Percentiles rank a stretch among this genome's conserved stretches.
Conservation (phyloP, 148 eudicot genomes). For the Nepenthes gracilis region DNA sequence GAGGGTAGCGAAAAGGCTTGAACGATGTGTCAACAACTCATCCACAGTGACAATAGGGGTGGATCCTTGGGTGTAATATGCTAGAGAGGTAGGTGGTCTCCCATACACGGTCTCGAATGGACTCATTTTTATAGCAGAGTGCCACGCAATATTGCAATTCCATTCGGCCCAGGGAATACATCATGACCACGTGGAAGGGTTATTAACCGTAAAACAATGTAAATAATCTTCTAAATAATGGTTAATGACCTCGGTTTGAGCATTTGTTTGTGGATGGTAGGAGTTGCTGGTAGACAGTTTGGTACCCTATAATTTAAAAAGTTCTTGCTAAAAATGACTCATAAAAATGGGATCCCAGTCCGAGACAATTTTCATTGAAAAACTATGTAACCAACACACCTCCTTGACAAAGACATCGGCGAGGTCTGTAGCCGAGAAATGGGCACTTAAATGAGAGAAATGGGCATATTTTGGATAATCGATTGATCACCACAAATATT, state of each 20-base stretch:
- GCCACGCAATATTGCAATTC: not conserved
- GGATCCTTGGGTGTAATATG: not conserved
- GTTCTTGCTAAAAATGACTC: not conserved
- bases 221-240: not conserved
- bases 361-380: not conserved
- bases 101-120: conserved; percentile 2
- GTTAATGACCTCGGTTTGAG: not conserved
- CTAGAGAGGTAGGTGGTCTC: not conserved
- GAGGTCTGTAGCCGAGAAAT: not conserved
- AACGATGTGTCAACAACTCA: not conserved
- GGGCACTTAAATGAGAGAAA: not conserved
- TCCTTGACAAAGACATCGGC: not conserved
- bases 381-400: not conserved
- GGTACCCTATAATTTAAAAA: not conserved
- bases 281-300: not conserved
- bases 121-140: not conserved
- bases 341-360: not conserved
- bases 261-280: not conserved
- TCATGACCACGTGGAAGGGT: not conserved
- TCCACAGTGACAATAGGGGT: not conserved
- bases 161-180: not conserved
- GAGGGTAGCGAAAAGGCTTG: not conserved
- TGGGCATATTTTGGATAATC: not conserved
- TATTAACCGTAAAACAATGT: not conserved
- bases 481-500: not conserved